Conservation (phyloP, 345 rosid genomes). For the Populus deltoides region DNA sequence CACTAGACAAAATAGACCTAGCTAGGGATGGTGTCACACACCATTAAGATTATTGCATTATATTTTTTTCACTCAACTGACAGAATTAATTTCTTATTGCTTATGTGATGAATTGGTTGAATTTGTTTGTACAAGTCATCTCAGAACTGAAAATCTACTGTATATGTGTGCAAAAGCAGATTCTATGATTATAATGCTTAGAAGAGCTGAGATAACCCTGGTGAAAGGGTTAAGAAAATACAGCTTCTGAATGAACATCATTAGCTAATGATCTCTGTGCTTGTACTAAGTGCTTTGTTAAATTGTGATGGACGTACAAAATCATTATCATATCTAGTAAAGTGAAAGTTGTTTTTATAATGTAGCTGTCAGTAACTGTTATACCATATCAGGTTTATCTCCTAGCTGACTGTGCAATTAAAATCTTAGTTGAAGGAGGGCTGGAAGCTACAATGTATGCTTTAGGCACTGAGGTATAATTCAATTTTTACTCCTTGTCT, state of each 20-base stretch:
- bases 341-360: background rate
- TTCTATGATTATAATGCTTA: slow-evolving; percentile 1
- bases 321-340: no score
- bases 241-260: slow-evolving; percentile 3
- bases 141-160: background rate
- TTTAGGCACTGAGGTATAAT: slow-evolving; percentile 83
- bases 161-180: background rate
- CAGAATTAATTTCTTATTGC: background rate
- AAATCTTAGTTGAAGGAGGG: slow-evolving; percentile 84
- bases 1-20: background rate
- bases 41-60: no score
- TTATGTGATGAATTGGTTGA: background rate
- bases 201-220: background rate
- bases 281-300: background rate
- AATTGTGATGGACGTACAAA: background rate
- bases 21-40: background rate
- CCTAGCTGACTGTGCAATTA: slow-evolving; percentile 62
- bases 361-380: slow-evolving; percentile 18
- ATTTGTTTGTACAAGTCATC: slow-evolving; percentile 1
- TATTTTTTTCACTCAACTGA: background rate
- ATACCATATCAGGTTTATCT: slow-evolving; percentile 67
- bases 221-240: slow-evolving; percentile 2
- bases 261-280: background rate
- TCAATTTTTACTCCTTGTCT: background rate
- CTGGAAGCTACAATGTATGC: slow-evolving; percentile 69